Conservation (phyloP, 2,329 filamentous ascomycete species). For the Macrophomina phaseolina region DNA sequence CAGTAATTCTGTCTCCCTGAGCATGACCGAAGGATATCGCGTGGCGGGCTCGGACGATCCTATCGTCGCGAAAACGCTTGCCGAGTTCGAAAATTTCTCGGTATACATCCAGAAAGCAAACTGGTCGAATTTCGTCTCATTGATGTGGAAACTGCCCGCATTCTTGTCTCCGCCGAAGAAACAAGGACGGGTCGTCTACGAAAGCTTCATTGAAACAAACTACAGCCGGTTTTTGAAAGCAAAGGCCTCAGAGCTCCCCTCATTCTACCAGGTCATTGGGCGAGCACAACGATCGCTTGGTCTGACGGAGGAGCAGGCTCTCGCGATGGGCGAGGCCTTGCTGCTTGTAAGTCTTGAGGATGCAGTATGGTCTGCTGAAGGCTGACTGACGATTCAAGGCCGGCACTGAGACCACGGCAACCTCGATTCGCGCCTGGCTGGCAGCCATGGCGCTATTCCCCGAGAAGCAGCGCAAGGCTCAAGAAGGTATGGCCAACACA, state of each 20-base stretch:
- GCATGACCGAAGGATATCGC: neutral
- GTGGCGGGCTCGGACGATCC: neutral
- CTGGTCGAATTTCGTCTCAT: neutral
- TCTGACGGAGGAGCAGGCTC: neutral
- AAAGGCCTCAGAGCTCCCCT: neutral
- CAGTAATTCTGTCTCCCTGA: conserved; percentile 7
- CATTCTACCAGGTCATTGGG: neutral
- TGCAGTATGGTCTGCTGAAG: no score
- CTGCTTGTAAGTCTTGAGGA: no score
- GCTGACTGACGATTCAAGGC: neutral
- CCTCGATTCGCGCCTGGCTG: conserved; percentile 44
- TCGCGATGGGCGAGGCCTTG: neutral
- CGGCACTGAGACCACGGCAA: conserved; percentile 27
- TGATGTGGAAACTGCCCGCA: neutral
- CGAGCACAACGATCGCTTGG: neutral
- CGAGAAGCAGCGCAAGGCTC: conserved; percentile 38
- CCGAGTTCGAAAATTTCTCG: neutral
- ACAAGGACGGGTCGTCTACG: no score
- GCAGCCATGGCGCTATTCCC: conserved; percentile 36
- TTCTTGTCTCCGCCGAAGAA: neutral
- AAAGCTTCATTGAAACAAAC: no score
- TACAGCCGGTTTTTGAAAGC: neutral
- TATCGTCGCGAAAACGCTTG: neutral
- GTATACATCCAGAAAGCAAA: neutral
- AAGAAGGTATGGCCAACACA: conserved; percentile 28